phyloP scores from a whole-genome alignment of 345 rosid species.

The Populus deltoides region DNA sequence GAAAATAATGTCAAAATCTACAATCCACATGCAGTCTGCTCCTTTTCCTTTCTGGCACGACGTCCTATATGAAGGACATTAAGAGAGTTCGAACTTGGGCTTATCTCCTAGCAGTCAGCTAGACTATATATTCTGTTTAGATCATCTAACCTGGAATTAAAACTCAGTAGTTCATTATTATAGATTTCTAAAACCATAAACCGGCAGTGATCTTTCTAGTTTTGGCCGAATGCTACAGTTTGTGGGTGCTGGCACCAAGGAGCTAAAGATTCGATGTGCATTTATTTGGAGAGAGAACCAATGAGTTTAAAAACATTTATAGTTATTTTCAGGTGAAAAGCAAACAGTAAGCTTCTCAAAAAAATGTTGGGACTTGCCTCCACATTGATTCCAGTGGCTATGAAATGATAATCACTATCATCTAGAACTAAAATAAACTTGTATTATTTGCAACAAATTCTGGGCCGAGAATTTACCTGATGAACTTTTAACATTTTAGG shows the following conservation, averaged over 20 bases:
- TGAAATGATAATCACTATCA: not conserved
- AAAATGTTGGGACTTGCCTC: not conserved
- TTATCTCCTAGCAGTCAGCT: not conserved
- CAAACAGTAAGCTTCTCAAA: not conserved
- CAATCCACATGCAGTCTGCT: not conserved
- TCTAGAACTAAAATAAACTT: not conserved
- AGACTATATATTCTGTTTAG: not conserved
- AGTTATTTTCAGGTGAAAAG: not conserved
- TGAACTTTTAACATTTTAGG: constrained; percentile 39
- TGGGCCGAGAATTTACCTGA: not conserved
- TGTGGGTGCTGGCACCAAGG: not conserved
- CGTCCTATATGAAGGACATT: not conserved
- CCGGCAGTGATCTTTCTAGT: not conserved
- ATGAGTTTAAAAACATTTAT: not conserved
- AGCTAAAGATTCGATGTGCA: not conserved
- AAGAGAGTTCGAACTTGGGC: not conserved
- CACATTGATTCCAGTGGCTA: not conserved
- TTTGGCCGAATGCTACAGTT: not conserved
- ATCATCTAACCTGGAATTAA: not conserved
- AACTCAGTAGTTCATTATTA: not conserved
- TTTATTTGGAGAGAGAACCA: too few species aligned
- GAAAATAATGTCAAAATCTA: not conserved
- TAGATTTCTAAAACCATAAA: not conserved
- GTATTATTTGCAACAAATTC: not conserved
- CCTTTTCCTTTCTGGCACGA: not conserved